Evolutionary conservation across 2,329 filamentous ascomycete species (phyloP).

Genomic region (Fusarium avenaceum): DNA sequence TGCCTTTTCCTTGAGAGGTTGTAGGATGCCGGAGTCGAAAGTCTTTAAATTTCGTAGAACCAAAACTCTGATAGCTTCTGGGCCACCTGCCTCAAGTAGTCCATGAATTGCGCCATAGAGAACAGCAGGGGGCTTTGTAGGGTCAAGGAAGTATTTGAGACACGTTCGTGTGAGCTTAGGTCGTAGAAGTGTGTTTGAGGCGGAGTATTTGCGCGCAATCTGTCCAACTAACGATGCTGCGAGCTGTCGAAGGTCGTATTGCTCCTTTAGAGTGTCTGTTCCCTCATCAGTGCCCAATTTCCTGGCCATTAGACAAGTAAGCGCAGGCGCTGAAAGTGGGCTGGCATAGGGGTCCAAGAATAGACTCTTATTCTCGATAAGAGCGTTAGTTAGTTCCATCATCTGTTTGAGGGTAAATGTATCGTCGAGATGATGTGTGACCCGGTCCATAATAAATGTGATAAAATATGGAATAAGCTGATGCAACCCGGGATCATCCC

Average conservation of each 20-base stretch:
- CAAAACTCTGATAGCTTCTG: constrained; percentile 69
- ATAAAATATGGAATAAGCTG: constrained; percentile 97
- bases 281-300: constrained; percentile 75
- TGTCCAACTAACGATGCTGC: constrained; percentile 84
- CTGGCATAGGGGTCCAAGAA: constrained; percentile 75
- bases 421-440: constrained; percentile 93
- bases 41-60: constrained; percentile 68
- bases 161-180: constrained; percentile 93
- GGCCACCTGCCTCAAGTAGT: constrained; percentile 80
- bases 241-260: constrained; percentile 87
- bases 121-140: constrained; percentile 82
- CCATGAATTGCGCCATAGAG: constrained; percentile 92
- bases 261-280: constrained; percentile 66
- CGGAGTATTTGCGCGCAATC: constrained; percentile 84
- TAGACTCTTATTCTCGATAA: constrained; percentile 85
- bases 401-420: constrained; percentile 90
- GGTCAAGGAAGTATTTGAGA: constrained; percentile 91
- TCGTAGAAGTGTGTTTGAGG: constrained; percentile 84
- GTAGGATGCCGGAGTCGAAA: constrained; percentile 67
- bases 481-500: constrained; percentile 91
- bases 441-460: constrained; percentile 94
- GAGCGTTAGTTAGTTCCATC: constrained; percentile 88
- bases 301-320: constrained; percentile 87
- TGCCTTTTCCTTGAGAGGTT: constrained; percentile 65
- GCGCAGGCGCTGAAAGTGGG: constrained; percentile 83